phyloP scores from a whole-genome alignment of 768 basidiomycete species.

The Harrya chromipes region DNA sequence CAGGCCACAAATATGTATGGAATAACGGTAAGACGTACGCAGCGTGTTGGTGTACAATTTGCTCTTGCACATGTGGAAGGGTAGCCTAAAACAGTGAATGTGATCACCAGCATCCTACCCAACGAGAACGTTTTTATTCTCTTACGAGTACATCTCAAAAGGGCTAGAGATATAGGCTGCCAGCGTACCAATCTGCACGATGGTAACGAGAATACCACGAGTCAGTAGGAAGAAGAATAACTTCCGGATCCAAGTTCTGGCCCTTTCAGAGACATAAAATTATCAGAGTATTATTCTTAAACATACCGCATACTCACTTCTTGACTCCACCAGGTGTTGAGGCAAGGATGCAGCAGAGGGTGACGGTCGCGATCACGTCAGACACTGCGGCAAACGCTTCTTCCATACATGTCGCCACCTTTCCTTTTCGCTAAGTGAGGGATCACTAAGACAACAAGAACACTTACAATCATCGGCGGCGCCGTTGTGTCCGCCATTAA shows the following conservation, averaged over 20 bases:
- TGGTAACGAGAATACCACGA: conserved; percentile 14
- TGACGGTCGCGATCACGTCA: conserved; percentile 6
- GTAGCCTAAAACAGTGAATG: conserved; percentile 3
- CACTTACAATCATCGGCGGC: not conserved
- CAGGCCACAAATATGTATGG: not conserved
- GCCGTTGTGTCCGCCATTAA: not conserved
- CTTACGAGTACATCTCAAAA: conserved; percentile 8
- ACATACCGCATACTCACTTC: not conserved
- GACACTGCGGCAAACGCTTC: conserved; percentile 6
- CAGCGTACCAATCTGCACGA: conserved; percentile 7
- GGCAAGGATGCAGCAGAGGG: conserved; percentile 10
- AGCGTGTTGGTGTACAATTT: conserved; percentile 5
- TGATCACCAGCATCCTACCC: not conserved
- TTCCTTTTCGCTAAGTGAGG: not conserved
- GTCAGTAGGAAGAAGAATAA: conserved; percentile 11
- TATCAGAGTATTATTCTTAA: not conserved
- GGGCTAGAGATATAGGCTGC: not conserved
- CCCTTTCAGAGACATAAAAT: not conserved
- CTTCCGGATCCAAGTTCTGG: conserved; percentile 3
- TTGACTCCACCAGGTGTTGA: conserved; percentile 7
- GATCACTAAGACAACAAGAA: not conserved
- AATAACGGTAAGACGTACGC: not conserved
- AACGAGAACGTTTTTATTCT: not conserved
- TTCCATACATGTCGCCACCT: not conserved
- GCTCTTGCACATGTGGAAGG: conserved; percentile 8